Base-by-base conservation (phyloP, 805 yeast species). In the Wickerhamomyces tratensis region DNA sequence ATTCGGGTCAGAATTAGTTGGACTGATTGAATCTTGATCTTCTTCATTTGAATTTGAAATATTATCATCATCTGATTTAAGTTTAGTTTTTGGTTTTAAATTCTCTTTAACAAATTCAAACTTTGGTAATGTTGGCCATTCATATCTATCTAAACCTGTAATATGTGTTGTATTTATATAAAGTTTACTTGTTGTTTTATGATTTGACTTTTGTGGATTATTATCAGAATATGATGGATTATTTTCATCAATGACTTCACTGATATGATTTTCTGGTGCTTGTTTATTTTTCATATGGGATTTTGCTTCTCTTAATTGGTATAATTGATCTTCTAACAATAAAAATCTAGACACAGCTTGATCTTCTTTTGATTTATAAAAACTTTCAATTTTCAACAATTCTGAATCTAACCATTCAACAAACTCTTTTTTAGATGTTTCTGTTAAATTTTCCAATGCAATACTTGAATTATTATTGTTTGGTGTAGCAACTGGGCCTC, bases 331-430 rank as follows among this genome's bases (percentile, higher is more conserved):
- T 54, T 82, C 84, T 25, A 86, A 54, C 5, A 80, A 53, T 11
- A 77, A 58, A 49, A 72, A 81, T 44, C 91, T 65, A 43, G 74
- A 76, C 37, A 76, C 67, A 1, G 75, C 77, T 25, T 75, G 82
- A 29, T 68, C 65, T 51, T 85, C 94, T 49, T 71, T 76, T 30
- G 71, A 76, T 37, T 57, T 65, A 57, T 73, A 86, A 53, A 86
- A 86, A 0, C 33, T 39, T 35, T 83, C 78, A 8, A 86, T 80
- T 57, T 78, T 82, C 5, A 41, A 48, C 26, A 81, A 63, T 56
- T 86, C 82, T 0, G 50, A 41, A 42, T 83, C 82, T 6, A 86
- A 68, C 94, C 95, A 86, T 3, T 51, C 56, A n/a, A 70, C 48
- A 48, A 86, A 87, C 41, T 72, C 73, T 5, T 57, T 48, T 37